Conservation (phyloP, 441 rosid genomes). For the Macaranga tanarius region DNA sequence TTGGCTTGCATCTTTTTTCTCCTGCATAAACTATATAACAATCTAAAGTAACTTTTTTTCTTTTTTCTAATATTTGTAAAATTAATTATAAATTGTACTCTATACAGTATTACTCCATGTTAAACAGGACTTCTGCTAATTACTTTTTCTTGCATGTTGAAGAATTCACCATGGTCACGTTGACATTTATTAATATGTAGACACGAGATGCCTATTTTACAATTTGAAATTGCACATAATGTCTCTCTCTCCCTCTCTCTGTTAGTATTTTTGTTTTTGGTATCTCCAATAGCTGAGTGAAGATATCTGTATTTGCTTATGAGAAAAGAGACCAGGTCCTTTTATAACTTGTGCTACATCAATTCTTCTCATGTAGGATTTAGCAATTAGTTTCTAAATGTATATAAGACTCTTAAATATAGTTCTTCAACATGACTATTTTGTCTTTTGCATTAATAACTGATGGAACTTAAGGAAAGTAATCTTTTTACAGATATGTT, state of each 20-base stretch:
- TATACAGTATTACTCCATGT: neutral
- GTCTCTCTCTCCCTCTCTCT: neutral
- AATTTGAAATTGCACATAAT: neutral
- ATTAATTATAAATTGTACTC: neutral
- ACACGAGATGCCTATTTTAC: neutral
- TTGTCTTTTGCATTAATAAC: neutral
- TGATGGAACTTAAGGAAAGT: neutral
- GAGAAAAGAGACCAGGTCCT: no score
- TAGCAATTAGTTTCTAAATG: neutral
- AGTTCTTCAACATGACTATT: neutral
- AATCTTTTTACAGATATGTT: conserved; percentile 57
- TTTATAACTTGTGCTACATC: no score
- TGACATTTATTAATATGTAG: neutral
- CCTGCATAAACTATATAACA: neutral
- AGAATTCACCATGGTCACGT: neutral
- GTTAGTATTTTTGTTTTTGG: no score
- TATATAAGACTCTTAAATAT: neutral
- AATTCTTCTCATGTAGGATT: neutral
- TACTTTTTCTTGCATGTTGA: neutral
- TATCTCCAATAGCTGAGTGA: neutral
- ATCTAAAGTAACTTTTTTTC: no score
- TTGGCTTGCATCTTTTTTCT: neutral
- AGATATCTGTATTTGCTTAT: no score
- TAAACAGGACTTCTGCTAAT: neutral
- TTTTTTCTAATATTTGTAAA: neutral